A percentile compares a stretch with the other conserved stretches of the same genome.
phyloP scores from a whole-genome alignment of 352 stramenopile genomes.

The Pythium plurisporium region DNA sequence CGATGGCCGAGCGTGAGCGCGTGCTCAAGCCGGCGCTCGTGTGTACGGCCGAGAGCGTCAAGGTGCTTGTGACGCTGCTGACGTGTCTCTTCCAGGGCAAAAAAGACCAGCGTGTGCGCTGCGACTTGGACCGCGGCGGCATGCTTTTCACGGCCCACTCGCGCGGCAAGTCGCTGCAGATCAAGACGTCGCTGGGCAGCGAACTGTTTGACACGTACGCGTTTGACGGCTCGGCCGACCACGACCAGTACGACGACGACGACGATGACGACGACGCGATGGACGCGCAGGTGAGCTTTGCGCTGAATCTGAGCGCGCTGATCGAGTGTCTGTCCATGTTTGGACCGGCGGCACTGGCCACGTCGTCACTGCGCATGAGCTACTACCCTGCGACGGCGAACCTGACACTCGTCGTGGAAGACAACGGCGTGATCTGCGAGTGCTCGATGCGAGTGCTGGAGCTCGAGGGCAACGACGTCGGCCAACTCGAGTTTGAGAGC shows the following conservation, averaged over 20 bases:
- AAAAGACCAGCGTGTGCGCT: conserved; percentile 76
- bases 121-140: conserved; percentile 58
- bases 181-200: conserved; percentile 75
- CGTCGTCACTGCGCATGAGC: conserved; percentile 71
- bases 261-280: conserved; percentile 16
- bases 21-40: conserved; percentile 32
- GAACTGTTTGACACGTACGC: conserved; percentile 75
- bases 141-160: conserved; percentile 76
- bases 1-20: conserved; percentile 27
- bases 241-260: conserved; percentile 9
- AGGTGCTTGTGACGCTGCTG: conserved; percentile 71
- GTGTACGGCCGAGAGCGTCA: conserved; percentile 65
- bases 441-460: conserved; percentile 80
- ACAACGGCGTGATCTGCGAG: conserved; percentile 82
- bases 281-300: conserved; percentile 59
- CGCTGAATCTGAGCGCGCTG: conserved; percentile 61
- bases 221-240: conserved; percentile 21
- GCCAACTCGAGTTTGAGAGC: conserved; percentile 69
- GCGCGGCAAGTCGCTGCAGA: conserved; percentile 83
- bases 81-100: conserved; percentile 57
- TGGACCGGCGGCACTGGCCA: conserved; percentile 48
- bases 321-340: conserved; percentile 84
- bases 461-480: conserved; percentile 67
- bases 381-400: conserved; percentile 57
- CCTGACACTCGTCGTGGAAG: conserved; percentile 69